Percentiles rank a stretch among this genome's conserved stretches.
phyloP scores from a whole-genome alignment of 495 filamentous ascomycete species.

The Entonaema liquescens region DNA sequence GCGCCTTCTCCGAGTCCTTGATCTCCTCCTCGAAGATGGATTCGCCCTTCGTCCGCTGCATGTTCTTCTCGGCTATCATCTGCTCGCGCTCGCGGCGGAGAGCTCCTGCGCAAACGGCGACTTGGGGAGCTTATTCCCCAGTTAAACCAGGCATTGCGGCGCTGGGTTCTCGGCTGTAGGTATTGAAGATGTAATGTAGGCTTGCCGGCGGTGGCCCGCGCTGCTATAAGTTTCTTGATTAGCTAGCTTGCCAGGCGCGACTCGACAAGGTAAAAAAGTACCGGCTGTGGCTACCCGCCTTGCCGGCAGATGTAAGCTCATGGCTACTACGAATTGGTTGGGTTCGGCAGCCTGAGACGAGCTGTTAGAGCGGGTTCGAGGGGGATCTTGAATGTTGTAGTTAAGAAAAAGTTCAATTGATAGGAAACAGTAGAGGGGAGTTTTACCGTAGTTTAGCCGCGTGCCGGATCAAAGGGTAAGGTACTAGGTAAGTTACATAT shows the following conservation, averaged over 20 bases:
- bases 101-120: slow-evolving; percentile 23
- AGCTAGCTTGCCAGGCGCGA: slow-evolving; percentile 5
- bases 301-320: slow-evolving; percentile 57
- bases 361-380: slow-evolving; percentile 3
- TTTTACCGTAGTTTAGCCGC: slow-evolving; percentile 28
- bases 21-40: slow-evolving; percentile 70
- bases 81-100: slow-evolving; percentile 41
- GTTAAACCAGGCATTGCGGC: slow-evolving; percentile 46
- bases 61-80: slow-evolving; percentile 45
- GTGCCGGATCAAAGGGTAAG: not conserved
- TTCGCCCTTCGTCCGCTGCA: slow-evolving; percentile 44
- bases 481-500: no score
- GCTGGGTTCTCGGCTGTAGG: slow-evolving; percentile 38
- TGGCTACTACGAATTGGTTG: slow-evolving; percentile 39
- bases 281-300: slow-evolving; percentile 52
- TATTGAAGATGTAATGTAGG: slow-evolving; percentile 37
- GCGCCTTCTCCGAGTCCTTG: slow-evolving; percentile 36
- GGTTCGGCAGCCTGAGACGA: slow-evolving; percentile 12
- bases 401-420: slow-evolving; percentile 15
- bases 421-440: not conserved
- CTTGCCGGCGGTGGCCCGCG: slow-evolving; percentile 46
- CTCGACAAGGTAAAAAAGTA: slow-evolving; percentile 26
- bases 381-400: slow-evolving; percentile 4
- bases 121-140: slow-evolving; percentile 21
- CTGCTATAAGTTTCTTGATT: slow-evolving; percentile 13